phyloP scores from a whole-genome alignment of 1,284 basidiomycete genomes.

The Ustilago vetiveriae region DNA sequence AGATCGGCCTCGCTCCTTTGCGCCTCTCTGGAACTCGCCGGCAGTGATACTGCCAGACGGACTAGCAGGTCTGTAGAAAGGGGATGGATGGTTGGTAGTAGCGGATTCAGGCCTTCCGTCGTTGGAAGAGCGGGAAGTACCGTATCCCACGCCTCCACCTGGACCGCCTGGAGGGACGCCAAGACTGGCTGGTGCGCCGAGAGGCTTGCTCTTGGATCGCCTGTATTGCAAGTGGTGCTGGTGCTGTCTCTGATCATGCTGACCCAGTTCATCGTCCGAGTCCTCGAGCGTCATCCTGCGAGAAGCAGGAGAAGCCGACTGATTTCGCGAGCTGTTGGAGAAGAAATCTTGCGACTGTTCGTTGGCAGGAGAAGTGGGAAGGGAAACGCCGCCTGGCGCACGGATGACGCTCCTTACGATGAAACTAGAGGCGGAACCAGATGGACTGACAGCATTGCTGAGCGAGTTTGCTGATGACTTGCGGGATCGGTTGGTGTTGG shows the following conservation, averaged over 20 bases:
- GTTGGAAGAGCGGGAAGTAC: slow-evolving; percentile 49
- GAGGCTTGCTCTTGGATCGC: slow-evolving; percentile 39
- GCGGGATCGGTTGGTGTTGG: slow-evolving; percentile 23
- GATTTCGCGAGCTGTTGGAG: slow-evolving; percentile 3
- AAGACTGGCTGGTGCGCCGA: slow-evolving; percentile 33
- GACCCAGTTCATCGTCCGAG: slow-evolving; percentile 27
- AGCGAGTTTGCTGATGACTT: slow-evolving; percentile 28
- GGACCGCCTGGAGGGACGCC: slow-evolving; percentile 60
- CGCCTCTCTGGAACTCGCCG: slow-evolving; percentile 37
- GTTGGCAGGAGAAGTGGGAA: slow-evolving; percentile 24
- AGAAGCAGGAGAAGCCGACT: slow-evolving; percentile 12
- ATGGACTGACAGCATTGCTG: slow-evolving; percentile 19
- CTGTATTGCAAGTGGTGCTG: slow-evolving; percentile 37
- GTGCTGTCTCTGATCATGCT: not conserved
- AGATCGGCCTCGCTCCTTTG: slow-evolving; percentile 32
- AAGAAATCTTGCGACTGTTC: slow-evolving; percentile 12
- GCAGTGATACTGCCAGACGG: slow-evolving; percentile 48
- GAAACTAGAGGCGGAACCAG: slow-evolving; percentile 35
- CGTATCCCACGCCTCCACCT: slow-evolving; percentile 58
- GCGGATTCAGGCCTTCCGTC: slow-evolving; percentile 54
- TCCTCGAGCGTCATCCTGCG: slow-evolving; percentile 41
- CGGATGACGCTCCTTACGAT: slow-evolving; percentile 56
- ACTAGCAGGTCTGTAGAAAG: slow-evolving; percentile 27
- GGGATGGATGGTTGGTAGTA: slow-evolving; percentile 3
- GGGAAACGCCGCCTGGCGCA: slow-evolving; percentile 53